Percentiles rank a stretch among this genome's conserved stretches.
phyloP scores from a whole-genome alignment of 768 basidiomycete genomes.

The Ramaria sp. region DNA sequence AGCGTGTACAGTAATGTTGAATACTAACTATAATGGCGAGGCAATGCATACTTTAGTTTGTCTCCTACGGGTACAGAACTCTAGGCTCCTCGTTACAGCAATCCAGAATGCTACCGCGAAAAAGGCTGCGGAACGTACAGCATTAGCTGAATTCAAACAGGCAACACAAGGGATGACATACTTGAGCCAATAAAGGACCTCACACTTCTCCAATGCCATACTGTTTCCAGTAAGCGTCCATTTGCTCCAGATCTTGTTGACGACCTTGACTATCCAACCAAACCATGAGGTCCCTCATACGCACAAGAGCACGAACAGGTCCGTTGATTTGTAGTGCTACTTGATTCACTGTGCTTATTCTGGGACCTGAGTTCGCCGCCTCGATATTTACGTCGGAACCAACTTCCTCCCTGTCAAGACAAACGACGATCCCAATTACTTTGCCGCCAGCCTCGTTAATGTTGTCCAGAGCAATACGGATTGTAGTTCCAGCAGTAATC shows the following conservation, averaged over 20 bases:
- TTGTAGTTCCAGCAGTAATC: conserved; percentile 86
- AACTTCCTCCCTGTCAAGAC: conserved; percentile 80
- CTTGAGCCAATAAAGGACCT: neutral
- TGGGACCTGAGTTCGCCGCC: conserved; percentile 64
- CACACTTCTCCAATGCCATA: conserved; percentile 38
- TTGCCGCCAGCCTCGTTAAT: conserved; percentile 61
- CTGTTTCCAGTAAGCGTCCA: conserved; percentile 67
- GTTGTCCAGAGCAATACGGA: conserved; percentile 70
- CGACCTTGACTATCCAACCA: conserved; percentile 71
- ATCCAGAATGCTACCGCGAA: too few relatives aligned
- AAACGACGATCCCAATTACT: conserved; percentile 81
- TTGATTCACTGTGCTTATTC: conserved; percentile 69
- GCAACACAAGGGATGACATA: neutral
- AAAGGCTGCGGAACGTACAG: too few relatives aligned
- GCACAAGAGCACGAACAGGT: conserved; percentile 67
- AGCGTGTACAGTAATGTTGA: too few relatives aligned
- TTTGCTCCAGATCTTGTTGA: conserved; percentile 48
- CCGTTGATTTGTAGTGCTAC: conserved; percentile 65
- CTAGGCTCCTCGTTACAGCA: too few relatives aligned
- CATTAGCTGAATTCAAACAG: neutral
- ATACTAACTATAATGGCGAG: too few relatives aligned
- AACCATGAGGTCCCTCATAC: conserved; percentile 72
- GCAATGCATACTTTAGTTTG: too few relatives aligned
- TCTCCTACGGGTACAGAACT: too few relatives aligned
- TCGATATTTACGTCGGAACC: conserved; percentile 57